Evolutionary conservation across 2,329 filamentous ascomycete species (phyloP).

Genomic region (Rhexocercosporidium sp.): DNA sequence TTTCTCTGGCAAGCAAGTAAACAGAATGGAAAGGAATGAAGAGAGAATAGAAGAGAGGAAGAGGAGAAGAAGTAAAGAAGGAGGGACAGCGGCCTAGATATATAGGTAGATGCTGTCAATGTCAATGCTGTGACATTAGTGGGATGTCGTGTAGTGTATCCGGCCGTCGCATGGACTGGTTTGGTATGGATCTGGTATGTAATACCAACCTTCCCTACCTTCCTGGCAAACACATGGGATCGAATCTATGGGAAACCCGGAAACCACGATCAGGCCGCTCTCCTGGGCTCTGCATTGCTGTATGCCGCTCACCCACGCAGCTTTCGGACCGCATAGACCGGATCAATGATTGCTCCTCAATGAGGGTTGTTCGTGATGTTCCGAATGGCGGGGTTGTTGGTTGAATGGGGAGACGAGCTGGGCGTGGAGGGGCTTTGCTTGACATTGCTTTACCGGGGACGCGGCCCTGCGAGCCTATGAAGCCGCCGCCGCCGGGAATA

Average conservation of each 20-base stretch:
- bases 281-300: background rate
- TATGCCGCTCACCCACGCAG: background rate
- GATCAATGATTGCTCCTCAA: slow-evolving; percentile 25
- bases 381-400: slow-evolving; percentile 31
- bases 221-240: background rate
- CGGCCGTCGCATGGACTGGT: background rate
- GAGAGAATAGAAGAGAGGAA: slow-evolving; percentile 14
- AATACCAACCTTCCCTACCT: background rate
- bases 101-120: slow-evolving; percentile 10
- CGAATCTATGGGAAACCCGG: slow-evolving; percentile 1
- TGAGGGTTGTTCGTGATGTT: slow-evolving; percentile 25
- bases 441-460: slow-evolving; percentile 18
- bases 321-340: slow-evolving; percentile 38
- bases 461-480: slow-evolving; percentile 23
- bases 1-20: slow-evolving; percentile 1
- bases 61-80: slow-evolving; percentile 8
- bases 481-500: slow-evolving; percentile 30
- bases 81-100: slow-evolving; percentile 13
- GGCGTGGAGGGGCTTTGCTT: background rate
- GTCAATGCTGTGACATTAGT: slow-evolving; percentile 17
- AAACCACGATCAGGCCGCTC: slow-evolving; percentile 2
- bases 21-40: slow-evolving; percentile 8
- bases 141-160: slow-evolving; percentile 16
- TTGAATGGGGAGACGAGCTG: slow-evolving; percentile 7
- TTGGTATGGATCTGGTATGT: background rate